Conservation (phyloP, 2,329 filamentous ascomycete genomes). For the Biscogniauxia sp. region DNA sequence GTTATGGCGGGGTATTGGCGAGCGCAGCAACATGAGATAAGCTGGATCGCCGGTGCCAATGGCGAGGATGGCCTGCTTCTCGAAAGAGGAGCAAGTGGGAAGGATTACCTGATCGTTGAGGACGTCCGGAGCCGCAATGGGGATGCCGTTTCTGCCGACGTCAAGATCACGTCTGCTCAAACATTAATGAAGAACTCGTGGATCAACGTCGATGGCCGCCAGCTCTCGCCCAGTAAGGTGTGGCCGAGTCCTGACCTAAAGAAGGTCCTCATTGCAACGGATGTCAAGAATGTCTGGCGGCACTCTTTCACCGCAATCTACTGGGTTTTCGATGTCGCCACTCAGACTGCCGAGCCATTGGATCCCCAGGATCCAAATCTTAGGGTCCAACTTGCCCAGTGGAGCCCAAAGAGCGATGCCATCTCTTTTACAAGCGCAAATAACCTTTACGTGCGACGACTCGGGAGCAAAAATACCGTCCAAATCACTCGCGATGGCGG, state of each 20-base stretch:
- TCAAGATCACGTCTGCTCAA: conserved; percentile 48
- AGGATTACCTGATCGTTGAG: conserved; percentile 80
- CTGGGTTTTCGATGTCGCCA: conserved; percentile 87
- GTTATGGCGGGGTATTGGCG: conserved; percentile 65
- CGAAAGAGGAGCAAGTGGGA: conserved; percentile 61
- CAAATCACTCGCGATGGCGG: conserved; percentile 87
- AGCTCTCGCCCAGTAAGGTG: conserved; percentile 57
- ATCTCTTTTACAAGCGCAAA: conserved; percentile 89
- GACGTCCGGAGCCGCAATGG: conserved; percentile 66
- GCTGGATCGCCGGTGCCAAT: conserved; percentile 72
- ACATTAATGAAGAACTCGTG: conserved; percentile 70
- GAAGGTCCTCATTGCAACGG: conserved; percentile 79
- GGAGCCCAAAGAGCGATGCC: conserved; percentile 84
- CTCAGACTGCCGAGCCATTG: conserved; percentile 73
- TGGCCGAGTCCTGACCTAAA: conserved; percentile 81
- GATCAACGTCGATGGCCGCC: conserved; percentile 59
- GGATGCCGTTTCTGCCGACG: conserved; percentile 37
- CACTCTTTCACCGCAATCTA: conserved; percentile 85
- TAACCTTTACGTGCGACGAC: conserved; percentile 78
- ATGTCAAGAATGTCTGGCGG: conserved; percentile 75
- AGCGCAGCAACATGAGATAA: conserved; percentile 62
- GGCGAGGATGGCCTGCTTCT: conserved; percentile 84
- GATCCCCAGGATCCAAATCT: conserved; percentile 65
- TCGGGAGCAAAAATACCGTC: conserved; percentile 55
- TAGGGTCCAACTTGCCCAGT: conserved; percentile 78